These are phyloP conservation scores for Orychophragmus violaceus DNA, from an alignment of 345 rosid genomes.

Conservation along the genomic window DNA sequence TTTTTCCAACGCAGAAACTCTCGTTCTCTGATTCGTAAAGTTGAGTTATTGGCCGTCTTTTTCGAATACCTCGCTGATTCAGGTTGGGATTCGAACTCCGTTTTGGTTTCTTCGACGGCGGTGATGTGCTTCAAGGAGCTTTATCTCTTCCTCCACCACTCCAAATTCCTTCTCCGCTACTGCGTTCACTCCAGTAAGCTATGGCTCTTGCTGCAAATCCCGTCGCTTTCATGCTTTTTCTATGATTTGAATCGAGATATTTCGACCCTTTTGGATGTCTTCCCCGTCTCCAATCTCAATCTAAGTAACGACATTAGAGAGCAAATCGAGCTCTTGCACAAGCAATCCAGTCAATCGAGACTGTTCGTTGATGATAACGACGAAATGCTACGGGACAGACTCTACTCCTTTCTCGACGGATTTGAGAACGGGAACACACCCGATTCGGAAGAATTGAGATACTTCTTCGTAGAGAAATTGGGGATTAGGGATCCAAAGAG, in stretches of 20 bases:
- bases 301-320: slow-evolving; percentile 67
- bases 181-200: slow-evolving; percentile 63
- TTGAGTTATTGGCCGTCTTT: slow-evolving; percentile 48
- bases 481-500: background rate
- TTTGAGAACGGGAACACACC: slow-evolving; percentile 43
- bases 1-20: slow-evolving; percentile 62
- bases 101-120: too few species aligned
- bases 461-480: background rate
- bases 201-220: slow-evolving; percentile 71
- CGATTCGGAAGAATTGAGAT: background rate
- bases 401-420: slow-evolving; percentile 52
- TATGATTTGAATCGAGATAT: slow-evolving; percentile 72
- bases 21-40: slow-evolving; percentile 55
- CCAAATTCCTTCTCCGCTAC: slow-evolving; percentile 66
- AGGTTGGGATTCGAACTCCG: slow-evolving; percentile 15
- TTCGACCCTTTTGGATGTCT: slow-evolving; percentile 72
- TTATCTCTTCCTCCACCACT: slow-evolving; percentile 59
- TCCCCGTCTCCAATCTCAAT: slow-evolving; percentile 42
- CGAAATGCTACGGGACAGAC: slow-evolving; percentile 45
- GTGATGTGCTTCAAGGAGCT: slow-evolving; percentile 67
- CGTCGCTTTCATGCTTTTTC: slow-evolving; percentile 62
- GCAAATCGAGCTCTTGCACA: slow-evolving; percentile 58
- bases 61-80: slow-evolving; percentile 56
- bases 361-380: slow-evolving; percentile 59
- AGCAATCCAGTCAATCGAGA: too few species aligned